Evolutionary conservation across 768 basidiomycete genomes (phyloP).

Genomic region (Mycena venus): DNA sequence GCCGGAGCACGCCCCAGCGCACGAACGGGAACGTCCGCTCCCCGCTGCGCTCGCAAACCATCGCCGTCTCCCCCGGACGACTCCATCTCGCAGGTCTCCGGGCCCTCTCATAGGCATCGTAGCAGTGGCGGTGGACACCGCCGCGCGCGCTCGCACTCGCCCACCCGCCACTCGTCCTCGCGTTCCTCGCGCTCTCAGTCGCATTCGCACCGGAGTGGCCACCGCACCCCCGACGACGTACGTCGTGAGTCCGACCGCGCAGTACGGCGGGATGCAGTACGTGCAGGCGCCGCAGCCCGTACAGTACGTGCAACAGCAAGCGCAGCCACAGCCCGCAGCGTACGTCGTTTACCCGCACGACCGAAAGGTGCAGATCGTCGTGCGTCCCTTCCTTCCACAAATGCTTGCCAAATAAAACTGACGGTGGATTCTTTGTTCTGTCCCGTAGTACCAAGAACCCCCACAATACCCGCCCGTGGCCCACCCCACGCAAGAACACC

Average conservation of each 20-base stretch:
- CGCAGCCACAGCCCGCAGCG: slow-evolving; percentile 1
- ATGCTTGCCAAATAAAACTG: neutral
- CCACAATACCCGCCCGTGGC: neutral
- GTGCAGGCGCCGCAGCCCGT: neutral
- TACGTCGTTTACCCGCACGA: slow-evolving; percentile 7
- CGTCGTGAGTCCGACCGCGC: neutral
- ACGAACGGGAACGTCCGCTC: neutral
- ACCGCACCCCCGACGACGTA: neutral
- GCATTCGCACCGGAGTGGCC: neutral
- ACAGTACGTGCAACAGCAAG: neutral
- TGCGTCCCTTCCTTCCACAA: neutral
- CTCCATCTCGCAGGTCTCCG: slow-evolving; percentile 25
- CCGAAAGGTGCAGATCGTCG: slow-evolving; percentile 15
- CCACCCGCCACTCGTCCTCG: slow-evolving; percentile 2
- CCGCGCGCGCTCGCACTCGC: slow-evolving; percentile 18
- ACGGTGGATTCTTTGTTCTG: neutral
- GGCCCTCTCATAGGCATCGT: neutral
- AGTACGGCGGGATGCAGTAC: slow-evolving; percentile 2
- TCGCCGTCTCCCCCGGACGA: slow-evolving; percentile 2
- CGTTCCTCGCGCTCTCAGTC: neutral
- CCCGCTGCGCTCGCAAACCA: slow-evolving; percentile 14
- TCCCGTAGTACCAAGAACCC: no score
- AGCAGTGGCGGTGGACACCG: neutral
- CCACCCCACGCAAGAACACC: neutral
- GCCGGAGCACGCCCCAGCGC: neutral